Base-by-base conservation (phyloP, 352 stramenopile genomes). In the Globisporangium echinulatum region DNA sequence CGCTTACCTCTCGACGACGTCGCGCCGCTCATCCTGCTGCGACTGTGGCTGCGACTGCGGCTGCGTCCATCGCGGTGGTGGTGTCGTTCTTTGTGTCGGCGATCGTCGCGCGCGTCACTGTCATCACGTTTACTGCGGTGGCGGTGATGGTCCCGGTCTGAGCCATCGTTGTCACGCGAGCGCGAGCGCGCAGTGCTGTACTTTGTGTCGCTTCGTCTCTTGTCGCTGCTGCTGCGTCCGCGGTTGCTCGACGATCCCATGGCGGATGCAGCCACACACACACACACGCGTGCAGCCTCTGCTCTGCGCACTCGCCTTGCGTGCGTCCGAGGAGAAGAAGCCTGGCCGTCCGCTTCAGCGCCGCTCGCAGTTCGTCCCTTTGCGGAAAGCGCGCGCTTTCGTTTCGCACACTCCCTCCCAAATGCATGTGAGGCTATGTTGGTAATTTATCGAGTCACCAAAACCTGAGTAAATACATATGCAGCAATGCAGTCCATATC, bases 31-130 rank as follows among this genome's bases (percentile, higher is more conserved):
- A 19, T 36, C 10, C 47, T 40, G 50, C 17, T 48, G n/a, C 40
- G 14, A 50, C 50, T 56, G 38, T 48, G 49, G 47, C 49, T 52
- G 47, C 36, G 19, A 15, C 49, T 54, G 5, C 49, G 51, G 14
- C 51, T 48, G 38, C 37, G 39, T 13, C 57, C 49, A 14, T 55
- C 13, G 15, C 50, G 40, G 43, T 43, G 44, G 52, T 37, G 46
- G 10, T 50, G 46, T 2, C 10, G 6, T 5, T 14, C 13, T 7
- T 15, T 13, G 43, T 48, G 43, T 15, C 43, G 43, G 15, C 46
- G 46, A 6, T 50, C 15, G 46, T 50, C 46, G 4, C 43, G 43
- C 43, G 43, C 43, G 43, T 48, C 43, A 11, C 46, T 25, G n/a
- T n/a, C 25, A n/a, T 50, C 11, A 17, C 46, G 46, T 9, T 17